Conservation (phyloP, 163 green algal genomes). For the Scenedesmus sp. region DNA sequence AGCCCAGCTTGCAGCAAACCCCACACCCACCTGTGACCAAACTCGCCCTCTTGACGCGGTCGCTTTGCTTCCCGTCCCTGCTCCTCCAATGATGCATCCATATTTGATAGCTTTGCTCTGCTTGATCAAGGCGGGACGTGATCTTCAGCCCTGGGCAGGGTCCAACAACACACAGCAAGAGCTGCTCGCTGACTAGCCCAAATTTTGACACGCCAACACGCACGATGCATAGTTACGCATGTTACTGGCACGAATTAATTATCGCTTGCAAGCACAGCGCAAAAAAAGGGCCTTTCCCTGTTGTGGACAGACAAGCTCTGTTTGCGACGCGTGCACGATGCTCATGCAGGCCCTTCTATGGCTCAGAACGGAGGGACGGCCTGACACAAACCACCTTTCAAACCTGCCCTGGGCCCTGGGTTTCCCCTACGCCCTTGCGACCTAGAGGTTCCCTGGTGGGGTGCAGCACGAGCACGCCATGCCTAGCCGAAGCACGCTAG, state of each 20-base stretch:
- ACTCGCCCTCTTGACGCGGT: not conserved
- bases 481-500: not conserved
- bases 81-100: not conserved
- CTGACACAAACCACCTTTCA: not conserved
- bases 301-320: not conserved
- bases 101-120: not conserved
- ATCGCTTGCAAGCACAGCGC: not conserved
- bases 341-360: not conserved
- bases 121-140: not conserved
- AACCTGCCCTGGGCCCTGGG: conserved; percentile 3
- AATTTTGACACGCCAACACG: not conserved
- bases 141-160: conserved; percentile 13
- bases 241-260: not conserved
- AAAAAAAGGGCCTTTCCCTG: not conserved
- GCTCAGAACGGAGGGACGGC: not conserved
- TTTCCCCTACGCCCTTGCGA: not conserved
- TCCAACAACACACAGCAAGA: conserved; percentile 17
- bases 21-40: not conserved
- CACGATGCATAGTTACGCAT: not conserved
- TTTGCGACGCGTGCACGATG: not conserved
- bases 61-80: not conserved
- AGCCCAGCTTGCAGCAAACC: not conserved
- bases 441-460: not conserved
- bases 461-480: not conserved
- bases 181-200: conserved; percentile 5